These are phyloP conservation scores for Globisporangium sylvaticum DNA, from an alignment of 352 stramenopile genomes.

Conservation along the genomic window DNA sequence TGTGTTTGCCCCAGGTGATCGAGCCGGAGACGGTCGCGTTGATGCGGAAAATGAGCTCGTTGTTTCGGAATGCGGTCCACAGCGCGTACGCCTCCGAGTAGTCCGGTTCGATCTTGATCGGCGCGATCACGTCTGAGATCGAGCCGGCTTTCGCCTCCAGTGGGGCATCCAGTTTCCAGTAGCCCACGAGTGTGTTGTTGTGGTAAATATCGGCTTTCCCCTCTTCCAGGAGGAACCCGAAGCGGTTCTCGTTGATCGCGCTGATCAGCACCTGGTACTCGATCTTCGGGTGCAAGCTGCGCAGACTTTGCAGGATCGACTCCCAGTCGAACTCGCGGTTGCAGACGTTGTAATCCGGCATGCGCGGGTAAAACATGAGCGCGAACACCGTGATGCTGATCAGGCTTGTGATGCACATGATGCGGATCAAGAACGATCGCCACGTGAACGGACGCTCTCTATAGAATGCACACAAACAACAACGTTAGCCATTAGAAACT, in stretches of 20 bases:
- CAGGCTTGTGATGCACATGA: slow-evolving; percentile 50
- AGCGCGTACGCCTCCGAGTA: slow-evolving; percentile 62
- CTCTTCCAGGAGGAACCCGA: slow-evolving; percentile 77
- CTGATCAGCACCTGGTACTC: slow-evolving; percentile 85
- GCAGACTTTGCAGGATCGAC: slow-evolving; percentile 77
- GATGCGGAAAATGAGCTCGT: slow-evolving; percentile 77
- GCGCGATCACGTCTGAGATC: slow-evolving; percentile 76
- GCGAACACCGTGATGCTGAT: slow-evolving; percentile 61
- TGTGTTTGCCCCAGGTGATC: slow-evolving; percentile 78
- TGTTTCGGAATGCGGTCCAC: slow-evolving; percentile 67
- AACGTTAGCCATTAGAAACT: background rate
- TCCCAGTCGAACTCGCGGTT: slow-evolving; percentile 88
- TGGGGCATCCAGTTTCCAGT: slow-evolving; percentile 63
- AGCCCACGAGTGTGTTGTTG: slow-evolving; percentile 60
- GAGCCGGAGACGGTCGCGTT: slow-evolving; percentile 76
- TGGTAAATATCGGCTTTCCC: slow-evolving; percentile 81
- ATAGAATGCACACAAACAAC: background rate
- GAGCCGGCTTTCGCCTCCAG: slow-evolving; percentile 64
- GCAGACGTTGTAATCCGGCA: slow-evolving; percentile 88
- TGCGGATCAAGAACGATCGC: slow-evolving; percentile 42
- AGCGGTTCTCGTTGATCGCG: slow-evolving; percentile 87
- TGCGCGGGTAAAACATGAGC: slow-evolving; percentile 87
- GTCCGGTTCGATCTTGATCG: slow-evolving; percentile 63
- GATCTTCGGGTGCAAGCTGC: slow-evolving; percentile 71
- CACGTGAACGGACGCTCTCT: slow-evolving; percentile 48